phyloP scores from a whole-genome alignment of 768 basidiomycete genomes.

The Ephemerocybe angulata region DNA sequence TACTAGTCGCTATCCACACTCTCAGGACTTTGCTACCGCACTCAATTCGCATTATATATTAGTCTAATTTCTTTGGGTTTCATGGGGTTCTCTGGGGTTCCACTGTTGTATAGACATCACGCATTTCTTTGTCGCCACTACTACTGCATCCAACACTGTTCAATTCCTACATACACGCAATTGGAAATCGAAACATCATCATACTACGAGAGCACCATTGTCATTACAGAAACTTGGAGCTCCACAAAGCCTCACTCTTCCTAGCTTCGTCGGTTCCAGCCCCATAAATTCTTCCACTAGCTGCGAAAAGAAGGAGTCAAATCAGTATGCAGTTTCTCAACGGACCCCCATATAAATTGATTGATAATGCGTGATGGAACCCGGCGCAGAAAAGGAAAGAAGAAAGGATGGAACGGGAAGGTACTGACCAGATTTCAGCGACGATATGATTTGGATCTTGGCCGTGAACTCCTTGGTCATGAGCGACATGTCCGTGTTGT shows the following conservation, averaged over 20 bases:
- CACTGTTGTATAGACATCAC: neutral
- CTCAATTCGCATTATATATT: too few relatives aligned
- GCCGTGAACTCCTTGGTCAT: conserved; percentile 54
- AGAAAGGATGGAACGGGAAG: conserved; percentile 10
- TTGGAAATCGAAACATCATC: neutral
- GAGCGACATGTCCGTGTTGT: conserved; percentile 44
- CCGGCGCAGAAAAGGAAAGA: neutral
- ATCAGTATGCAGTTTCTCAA: neutral
- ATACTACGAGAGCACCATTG: neutral
- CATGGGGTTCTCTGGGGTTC: neutral
- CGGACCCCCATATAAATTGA: neutral
- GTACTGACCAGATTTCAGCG: conserved; percentile 46
- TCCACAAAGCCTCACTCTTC: conserved; percentile 49
- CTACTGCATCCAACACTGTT: neutral
- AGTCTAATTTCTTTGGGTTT: conserved; percentile 9
- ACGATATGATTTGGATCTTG: conserved; percentile 51
- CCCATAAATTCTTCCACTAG: conserved; percentile 46
- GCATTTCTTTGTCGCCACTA: neutral
- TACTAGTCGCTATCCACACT: too few relatives aligned
- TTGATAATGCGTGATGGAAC: neutral
- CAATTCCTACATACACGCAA: neutral
- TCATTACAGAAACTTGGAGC: conserved; percentile 46
- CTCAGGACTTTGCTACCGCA: too few relatives aligned
- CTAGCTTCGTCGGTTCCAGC: conserved; percentile 47
- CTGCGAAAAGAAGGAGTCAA: conserved; percentile 20